Conservation (phyloP, 1,139 yeast species). For the Saccharomyces hybrid region DNA sequence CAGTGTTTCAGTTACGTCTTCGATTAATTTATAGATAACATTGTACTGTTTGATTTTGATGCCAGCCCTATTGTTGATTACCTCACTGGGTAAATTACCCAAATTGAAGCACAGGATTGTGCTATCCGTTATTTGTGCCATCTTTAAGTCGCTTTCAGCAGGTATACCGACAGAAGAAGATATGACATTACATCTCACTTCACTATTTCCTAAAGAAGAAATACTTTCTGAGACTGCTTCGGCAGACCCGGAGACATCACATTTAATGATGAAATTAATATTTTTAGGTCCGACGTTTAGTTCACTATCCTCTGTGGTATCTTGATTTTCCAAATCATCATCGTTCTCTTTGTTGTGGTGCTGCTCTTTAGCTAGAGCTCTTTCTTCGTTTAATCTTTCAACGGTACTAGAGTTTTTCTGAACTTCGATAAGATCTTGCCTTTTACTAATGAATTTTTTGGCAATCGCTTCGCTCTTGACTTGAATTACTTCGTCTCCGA, state of each 20-base stretch:
- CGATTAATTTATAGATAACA: constrained; percentile 81
- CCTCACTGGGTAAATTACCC: constrained; percentile 53
- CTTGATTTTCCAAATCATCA: constrained; percentile 38
- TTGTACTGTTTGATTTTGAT: constrained; percentile 63
- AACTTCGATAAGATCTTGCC: constrained; percentile 49
- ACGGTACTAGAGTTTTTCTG: constrained; percentile 59
- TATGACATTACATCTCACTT: constrained; percentile 61
- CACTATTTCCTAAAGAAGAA: constrained; percentile 74
- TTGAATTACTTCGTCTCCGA: constrained; percentile 79
- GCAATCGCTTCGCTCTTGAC: constrained; percentile 69
- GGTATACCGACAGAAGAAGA: constrained; percentile 80
- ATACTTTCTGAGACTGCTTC: constrained; percentile 71
- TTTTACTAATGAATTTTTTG: constrained; percentile 61
- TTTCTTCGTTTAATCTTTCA: constrained; percentile 56
- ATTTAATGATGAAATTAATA: constrained; percentile 65
- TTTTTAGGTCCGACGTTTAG: constrained; percentile 27
- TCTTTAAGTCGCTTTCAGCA: constrained; percentile 69
- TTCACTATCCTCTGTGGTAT: constrained; percentile 15
- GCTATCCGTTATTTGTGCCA: constrained; percentile 73
- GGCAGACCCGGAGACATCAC: constrained; percentile 75
- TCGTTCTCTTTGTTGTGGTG: constrained; percentile 35
- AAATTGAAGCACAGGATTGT: constrained; percentile 73
- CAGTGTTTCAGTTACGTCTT: constrained; percentile 65
- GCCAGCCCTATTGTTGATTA: constrained; percentile 51
- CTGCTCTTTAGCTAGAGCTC: constrained; percentile 29